Evolutionary conservation across 306 rosid species (phyloP).

Genomic region (Castanospermum australe): DNA sequence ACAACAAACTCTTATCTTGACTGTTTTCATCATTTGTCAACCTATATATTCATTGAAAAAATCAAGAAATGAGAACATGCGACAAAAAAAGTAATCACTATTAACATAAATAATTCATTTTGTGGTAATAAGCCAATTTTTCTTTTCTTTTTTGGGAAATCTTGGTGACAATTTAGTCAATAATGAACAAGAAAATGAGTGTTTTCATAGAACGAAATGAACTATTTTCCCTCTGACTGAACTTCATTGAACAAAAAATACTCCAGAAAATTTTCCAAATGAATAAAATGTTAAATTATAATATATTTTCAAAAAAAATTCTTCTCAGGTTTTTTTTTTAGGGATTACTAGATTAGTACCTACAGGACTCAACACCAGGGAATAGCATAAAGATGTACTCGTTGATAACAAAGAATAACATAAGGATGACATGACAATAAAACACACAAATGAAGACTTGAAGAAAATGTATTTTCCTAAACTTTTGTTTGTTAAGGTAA

Average conservation of each 20-base stretch:
- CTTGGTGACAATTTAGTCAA: background rate
- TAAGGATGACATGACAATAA: background rate
- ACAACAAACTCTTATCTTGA: slow-evolving; percentile 58
- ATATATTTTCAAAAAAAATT: background rate
- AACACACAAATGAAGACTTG: background rate
- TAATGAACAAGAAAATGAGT: background rate
- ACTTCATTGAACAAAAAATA: background rate
- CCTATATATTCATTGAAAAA: slow-evolving; percentile 38
- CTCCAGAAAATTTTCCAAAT: background rate
- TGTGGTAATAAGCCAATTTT: background rate
- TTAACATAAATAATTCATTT: background rate
- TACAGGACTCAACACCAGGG: too few species aligned
- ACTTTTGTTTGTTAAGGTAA: too few species aligned
- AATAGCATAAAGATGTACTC: too few species aligned
- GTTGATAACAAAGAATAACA: background rate
- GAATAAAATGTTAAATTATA: background rate
- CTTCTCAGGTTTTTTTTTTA: background rate
- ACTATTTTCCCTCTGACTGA: background rate
- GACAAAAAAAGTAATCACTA: slow-evolving; percentile 4
- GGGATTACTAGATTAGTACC: background rate
- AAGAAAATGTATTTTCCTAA: background rate
- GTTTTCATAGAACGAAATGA: background rate
- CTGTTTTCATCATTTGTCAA: slow-evolving; percentile 53
- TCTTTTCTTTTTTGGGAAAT: background rate
- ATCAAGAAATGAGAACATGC: background rate